These are phyloP conservation scores for Pseudocercospora macadamiae DNA, from an alignment of 2,329 filamentous ascomycete species.

Conservation along the genomic window DNA sequence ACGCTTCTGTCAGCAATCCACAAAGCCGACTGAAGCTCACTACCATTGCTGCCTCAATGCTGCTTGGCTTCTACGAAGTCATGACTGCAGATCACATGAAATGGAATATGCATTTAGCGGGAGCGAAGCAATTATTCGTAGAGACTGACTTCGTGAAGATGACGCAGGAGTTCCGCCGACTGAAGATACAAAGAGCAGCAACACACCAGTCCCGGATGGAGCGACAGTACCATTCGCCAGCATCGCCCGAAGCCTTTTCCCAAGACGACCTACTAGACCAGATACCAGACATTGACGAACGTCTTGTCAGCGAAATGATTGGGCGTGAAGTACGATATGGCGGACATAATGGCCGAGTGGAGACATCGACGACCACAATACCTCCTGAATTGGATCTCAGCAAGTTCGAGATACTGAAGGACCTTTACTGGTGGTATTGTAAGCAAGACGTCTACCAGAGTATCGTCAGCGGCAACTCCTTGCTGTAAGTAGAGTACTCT, in stretches of 20 bases:
- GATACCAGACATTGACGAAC: conserved; percentile 55
- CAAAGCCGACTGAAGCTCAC: conserved; percentile 72
- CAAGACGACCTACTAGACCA: conserved; percentile 39
- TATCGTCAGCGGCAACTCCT: conserved; percentile 78
- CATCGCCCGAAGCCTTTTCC: conserved; percentile 16
- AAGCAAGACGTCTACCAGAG: conserved; percentile 95
- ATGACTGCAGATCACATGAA: conserved; percentile 93
- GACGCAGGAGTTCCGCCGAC: conserved; percentile 69
- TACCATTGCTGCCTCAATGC: conserved; percentile 82
- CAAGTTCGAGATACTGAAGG: conserved; percentile 77
- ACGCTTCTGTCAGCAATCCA: conserved; percentile 71
- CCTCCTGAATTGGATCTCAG: conserved; percentile 64
- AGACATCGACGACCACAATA: conserved; percentile 40
- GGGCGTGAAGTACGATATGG: conserved; percentile 63
- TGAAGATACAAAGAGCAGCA: conserved; percentile 58
- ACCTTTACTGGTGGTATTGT: conserved; percentile 93
- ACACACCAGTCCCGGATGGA: conserved; percentile 39
- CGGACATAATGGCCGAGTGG: conserved; percentile 57
- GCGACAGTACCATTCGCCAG: conserved; percentile 16
- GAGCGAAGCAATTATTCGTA: conserved; percentile 77
- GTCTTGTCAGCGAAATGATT: conserved; percentile 60
- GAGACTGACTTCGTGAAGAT: conserved; percentile 79
- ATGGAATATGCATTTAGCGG: conserved; percentile 91
- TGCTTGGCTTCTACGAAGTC: conserved; percentile 91
- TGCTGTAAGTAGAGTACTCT: conserved; percentile 68